Percentiles rank a stretch among this genome's conserved stretches.
These are phyloP conservation scores for Gamsiella multidivaricata DNA, from an alignment of 192 early-diverging fungal genomes.

Conservation along the genomic window DNA sequence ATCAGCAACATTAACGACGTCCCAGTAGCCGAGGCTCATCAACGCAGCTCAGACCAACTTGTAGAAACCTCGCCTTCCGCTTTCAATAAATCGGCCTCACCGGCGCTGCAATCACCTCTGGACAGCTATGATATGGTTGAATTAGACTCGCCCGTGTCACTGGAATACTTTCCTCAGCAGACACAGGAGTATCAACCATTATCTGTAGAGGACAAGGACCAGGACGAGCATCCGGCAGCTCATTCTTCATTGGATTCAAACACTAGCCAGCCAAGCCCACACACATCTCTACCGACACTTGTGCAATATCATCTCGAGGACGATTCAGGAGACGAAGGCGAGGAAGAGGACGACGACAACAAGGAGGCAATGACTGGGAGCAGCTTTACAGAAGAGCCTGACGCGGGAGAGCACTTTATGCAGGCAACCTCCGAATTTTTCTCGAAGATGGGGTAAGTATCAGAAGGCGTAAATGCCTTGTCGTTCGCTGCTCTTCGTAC, in stretches of 20 bases:
- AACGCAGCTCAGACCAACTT: not conserved
- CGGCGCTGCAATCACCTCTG: not conserved
- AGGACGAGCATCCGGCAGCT: too few species aligned
- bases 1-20: not conserved
- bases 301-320: conserved; percentile 1
- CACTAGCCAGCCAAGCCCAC: not conserved
- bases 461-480: not conserved
- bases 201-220: not conserved
- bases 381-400: conserved; percentile 38
- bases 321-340: conserved; percentile 25
- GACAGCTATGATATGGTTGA: conserved; percentile 19
- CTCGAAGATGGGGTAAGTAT: conserved; percentile 53
- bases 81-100: not conserved
- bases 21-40: not conserved
- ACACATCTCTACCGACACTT: conserved; percentile 1
- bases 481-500: not conserved
- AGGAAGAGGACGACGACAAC: too few species aligned
- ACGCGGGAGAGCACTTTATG: conserved; percentile 50
- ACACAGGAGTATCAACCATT: not conserved
- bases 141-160: not conserved
- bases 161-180: not conserved
- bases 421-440: conserved; percentile 54
- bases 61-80: not conserved
- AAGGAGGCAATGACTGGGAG: conserved; percentile 4
- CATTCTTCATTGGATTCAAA: not conserved